Evolutionary conservation across 2,329 filamentous ascomycete genomes (phyloP), one percentile per base, ranked within the genome.

Genomic region (Botryotinia globosa): DNA sequence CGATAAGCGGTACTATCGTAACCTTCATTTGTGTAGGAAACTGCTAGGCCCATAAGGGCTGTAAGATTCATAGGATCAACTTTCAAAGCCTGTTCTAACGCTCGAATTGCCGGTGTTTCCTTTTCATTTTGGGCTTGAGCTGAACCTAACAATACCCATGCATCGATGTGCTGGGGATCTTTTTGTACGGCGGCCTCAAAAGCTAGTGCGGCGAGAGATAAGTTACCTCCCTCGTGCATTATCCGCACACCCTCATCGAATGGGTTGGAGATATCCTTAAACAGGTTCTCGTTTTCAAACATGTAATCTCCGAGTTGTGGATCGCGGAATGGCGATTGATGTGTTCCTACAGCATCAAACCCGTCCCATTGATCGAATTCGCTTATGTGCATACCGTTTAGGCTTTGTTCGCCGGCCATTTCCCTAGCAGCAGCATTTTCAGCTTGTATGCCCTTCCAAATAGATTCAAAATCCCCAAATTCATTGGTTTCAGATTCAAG

Each of bases 111-210:
- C 0, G 96, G 95, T 14, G 94, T 92, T 82, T 99, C 96, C 84
- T 99, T 99, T 83, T 99, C 96, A 82, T 99, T 99, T 82, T 99
- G 96, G 32, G 96, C 96, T 83, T 99, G 96, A 29, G 94, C 93
- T 71, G 92, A 91, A 70, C 96, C 96, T 45, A 99, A 88, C 79
- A 94, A 91, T 16, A 94, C 93, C 96, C 96, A 99, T 4, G 96
- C 96, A 71, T 97, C 92, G 54, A 95, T 90, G 81, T 98, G 95
- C 71, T 91, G 86, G 0, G 94, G 89, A 75, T 97, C 90, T 83
- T 95, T 94, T 82, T 98, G 94, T 8, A 95, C 93, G 2, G 96
- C 96, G 29, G 96, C 94, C 83, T 99, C 96, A 78, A 99, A 99
- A 0, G 96, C 96, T 66, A 99, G 85, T 0, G 96, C 94, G 10